Evolutionary conservation across 345 rosid genomes (phyloP).

Genomic region (Orychophragmus violaceus): DNA sequence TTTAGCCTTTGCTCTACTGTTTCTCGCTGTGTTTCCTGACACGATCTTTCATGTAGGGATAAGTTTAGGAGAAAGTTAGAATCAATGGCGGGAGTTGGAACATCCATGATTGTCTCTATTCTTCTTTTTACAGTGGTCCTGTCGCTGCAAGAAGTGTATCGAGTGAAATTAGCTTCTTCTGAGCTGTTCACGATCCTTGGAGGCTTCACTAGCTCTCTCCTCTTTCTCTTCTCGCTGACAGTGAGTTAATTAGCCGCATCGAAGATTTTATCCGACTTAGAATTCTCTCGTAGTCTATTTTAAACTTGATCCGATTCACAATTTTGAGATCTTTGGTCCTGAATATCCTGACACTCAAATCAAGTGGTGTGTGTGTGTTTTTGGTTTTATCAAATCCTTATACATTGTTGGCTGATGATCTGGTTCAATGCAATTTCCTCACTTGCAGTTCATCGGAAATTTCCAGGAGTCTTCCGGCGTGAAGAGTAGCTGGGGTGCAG

Average conservation of each 20-base stretch:
- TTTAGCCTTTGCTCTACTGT: not conserved
- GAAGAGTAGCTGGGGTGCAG: conserved; percentile 91
- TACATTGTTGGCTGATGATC: not conserved
- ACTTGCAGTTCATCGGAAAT: conserved; percentile 50
- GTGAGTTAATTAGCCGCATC: conserved; percentile 32
- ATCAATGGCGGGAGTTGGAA: conserved; percentile 63
- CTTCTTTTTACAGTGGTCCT: conserved; percentile 56
- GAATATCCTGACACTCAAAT: not conserved
- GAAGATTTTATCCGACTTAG: too few relatives aligned
- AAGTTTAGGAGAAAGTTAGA: conserved; percentile 14
- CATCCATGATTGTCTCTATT: conserved; percentile 62
- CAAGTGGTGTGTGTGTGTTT: not conserved
- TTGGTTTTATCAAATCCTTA: not conserved
- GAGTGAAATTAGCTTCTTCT: conserved; percentile 64
- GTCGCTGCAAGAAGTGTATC: conserved; percentile 63
- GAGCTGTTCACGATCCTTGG: conserved; percentile 74
- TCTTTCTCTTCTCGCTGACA: conserved; percentile 60
- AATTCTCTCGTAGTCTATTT: not conserved
- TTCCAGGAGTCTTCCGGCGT: conserved; percentile 73
- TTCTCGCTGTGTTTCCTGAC: not conserved
- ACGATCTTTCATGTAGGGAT: not conserved
- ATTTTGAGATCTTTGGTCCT: not conserved
- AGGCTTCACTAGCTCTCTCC: conserved; percentile 74
- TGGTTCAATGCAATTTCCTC: not conserved
- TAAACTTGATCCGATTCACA: too few relatives aligned